A percentile compares a stretch with the other conserved stretches of the same genome.
phyloP scores from a whole-genome alignment of 495 filamentous ascomycete genomes.

The Astrocystis sublimbata region DNA sequence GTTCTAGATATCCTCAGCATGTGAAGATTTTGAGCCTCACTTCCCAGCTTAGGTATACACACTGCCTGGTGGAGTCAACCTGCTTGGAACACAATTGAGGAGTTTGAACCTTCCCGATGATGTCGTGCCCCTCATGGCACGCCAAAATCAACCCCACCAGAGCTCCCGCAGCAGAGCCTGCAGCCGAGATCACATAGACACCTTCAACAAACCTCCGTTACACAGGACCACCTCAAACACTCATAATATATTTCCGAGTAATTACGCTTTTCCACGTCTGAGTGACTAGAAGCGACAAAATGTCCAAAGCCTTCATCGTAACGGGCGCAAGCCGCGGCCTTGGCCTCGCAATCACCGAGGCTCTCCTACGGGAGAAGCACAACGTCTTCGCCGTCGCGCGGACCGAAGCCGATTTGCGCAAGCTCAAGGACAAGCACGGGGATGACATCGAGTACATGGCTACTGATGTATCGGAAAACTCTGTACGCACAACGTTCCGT shows the following conservation, averaged over 20 bases:
- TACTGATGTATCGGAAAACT: constrained; percentile 78
- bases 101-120: background rate
- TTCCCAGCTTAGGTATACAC: too few species aligned
- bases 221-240: too few species aligned
- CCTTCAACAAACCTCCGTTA: background rate
- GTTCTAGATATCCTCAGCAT: too few species aligned
- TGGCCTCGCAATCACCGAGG: constrained; percentile 73
- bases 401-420: constrained; percentile 62
- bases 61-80: background rate
- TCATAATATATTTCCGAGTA: background rate
- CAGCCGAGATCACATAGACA: background rate
- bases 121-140: constrained; percentile 6
- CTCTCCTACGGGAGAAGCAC: constrained; percentile 65
- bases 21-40: too few species aligned
- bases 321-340: constrained; percentile 78
- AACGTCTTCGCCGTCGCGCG: constrained; percentile 79
- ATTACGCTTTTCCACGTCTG: background rate
- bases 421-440: constrained; percentile 64
- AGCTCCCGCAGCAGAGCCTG: background rate
- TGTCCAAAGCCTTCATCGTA: constrained; percentile 63
- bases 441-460: constrained; percentile 69
- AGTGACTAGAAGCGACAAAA: constrained; percentile 27
- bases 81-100: too few species aligned
- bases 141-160: background rate
- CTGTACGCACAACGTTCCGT: too few species aligned